Conservation (phyloP, 2,329 filamentous ascomycete genomes). For the Ophiostoma perfectum region DNA sequence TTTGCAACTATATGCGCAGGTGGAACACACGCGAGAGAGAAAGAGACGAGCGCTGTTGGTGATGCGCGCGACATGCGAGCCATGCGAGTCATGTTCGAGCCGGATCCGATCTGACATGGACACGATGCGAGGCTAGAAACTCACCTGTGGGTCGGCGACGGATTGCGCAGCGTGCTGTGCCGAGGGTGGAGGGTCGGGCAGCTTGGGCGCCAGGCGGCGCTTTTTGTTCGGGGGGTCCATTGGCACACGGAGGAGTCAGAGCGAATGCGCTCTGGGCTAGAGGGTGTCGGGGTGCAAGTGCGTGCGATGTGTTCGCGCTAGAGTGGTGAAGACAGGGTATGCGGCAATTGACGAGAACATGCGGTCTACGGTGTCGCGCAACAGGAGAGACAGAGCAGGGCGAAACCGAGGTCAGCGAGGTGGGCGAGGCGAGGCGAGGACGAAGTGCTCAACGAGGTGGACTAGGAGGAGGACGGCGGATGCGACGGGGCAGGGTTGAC, state of each 20-base stretch:
- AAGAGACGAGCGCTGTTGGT: neutral
- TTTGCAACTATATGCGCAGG: neutral
- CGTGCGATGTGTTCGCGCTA: conserved; percentile 8
- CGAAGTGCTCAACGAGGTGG: neutral
- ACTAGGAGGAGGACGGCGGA: neutral
- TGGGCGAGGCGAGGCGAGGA: neutral
- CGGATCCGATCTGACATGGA: neutral
- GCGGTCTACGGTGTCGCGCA: conserved; percentile 11
- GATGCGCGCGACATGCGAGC: neutral
- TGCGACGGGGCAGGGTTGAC: neutral
- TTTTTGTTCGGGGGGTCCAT: conserved; percentile 32
- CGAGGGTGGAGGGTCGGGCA: conserved; percentile 27
- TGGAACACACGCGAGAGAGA: neutral
- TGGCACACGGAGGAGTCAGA: conserved; percentile 4
- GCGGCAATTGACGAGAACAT: conserved; percentile 18
- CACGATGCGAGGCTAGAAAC: neutral
- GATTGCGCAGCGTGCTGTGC: neutral
- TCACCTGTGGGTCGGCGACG: conserved; percentile 6
- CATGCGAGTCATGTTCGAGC: neutral
- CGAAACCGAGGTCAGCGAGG: neutral
- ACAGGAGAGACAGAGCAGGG: too few species aligned
- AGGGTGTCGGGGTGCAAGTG: conserved; percentile 3
- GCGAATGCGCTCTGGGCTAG: conserved; percentile 14
- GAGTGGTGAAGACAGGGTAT: neutral
- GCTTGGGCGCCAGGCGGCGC: conserved; percentile 31